Evolutionary conservation across 805 yeast species (phyloP).

Genomic region (Saccharomyces eubayanus): DNA sequence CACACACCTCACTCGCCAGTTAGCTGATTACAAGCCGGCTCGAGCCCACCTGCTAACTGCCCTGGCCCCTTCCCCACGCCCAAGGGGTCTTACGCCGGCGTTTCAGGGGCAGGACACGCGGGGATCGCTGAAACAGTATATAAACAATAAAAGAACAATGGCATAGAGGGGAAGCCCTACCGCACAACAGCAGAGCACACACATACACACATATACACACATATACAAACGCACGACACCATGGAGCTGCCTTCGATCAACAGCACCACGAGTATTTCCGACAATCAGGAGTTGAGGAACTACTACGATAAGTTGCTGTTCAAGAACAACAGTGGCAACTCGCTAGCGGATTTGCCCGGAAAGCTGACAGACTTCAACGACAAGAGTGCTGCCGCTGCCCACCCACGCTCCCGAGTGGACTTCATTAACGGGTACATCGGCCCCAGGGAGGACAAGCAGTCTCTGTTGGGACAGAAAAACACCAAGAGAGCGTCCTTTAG

Average conservation of each 20-base stretch:
- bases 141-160: not conserved
- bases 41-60: not conserved
- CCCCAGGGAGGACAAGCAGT: not conserved
- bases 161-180: not conserved
- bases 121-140: not conserved
- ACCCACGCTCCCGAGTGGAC: not conserved
- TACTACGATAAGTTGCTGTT: slow-evolving; percentile 30
- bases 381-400: not conserved
- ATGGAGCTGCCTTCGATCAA: slow-evolving; percentile 29
- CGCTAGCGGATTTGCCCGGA: slow-evolving; percentile 26
- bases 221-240: not conserved
- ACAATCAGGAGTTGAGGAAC: slow-evolving; percentile 27
- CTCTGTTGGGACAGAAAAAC: not conserved
- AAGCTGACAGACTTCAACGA: slow-evolving; percentile 2
- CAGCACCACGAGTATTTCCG: slow-evolving; percentile 30
- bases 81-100: not conserved
- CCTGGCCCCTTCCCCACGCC: not conserved
- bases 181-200: not conserved
- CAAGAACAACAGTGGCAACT: slow-evolving; percentile 28
- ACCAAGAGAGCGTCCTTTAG: not conserved
- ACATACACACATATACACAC: not conserved
- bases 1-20: not conserved
- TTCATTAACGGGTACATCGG: not conserved
- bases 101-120: not conserved
- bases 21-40: not conserved